Percentiles rank a stretch among this genome's conserved stretches.
phyloP scores from a whole-genome alignment of 2,329 filamentous ascomycete species.

The Zasmidium citrigriseum region DNA sequence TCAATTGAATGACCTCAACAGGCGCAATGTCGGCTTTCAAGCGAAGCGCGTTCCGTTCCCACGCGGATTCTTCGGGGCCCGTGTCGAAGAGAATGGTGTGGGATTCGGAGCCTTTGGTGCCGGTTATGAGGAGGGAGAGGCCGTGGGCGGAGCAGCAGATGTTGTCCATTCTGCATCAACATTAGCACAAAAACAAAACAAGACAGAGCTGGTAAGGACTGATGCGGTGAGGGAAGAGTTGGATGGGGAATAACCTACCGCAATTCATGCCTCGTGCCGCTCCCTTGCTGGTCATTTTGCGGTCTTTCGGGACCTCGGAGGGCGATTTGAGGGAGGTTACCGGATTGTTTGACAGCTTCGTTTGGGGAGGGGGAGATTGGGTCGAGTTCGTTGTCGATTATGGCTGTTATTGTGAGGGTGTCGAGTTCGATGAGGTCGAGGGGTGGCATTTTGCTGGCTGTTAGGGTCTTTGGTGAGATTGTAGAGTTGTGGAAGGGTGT shows the following conservation, averaged over 20 bases:
- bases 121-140: slow-evolving; percentile 32
- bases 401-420: slow-evolving; percentile 27
- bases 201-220: too few relatives aligned
- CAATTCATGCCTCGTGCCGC: too few relatives aligned
- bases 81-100: slow-evolving; percentile 32
- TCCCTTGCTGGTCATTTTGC: too few relatives aligned
- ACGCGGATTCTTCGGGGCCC: slow-evolving; percentile 28
- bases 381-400: slow-evolving; percentile 33
- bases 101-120: slow-evolving; percentile 15
- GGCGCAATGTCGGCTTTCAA: slow-evolving; percentile 21
- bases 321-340: slow-evolving; percentile 26
- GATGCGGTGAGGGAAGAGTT: too few relatives aligned
- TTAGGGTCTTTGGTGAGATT: background rate
- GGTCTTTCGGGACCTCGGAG: slow-evolving; percentile 5
- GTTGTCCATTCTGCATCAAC: slow-evolving; percentile 31
- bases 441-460: slow-evolving; percentile 18
- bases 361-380: slow-evolving; percentile 29
- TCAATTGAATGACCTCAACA: slow-evolving; percentile 28
- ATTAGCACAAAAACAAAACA: too few relatives aligned
- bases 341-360: slow-evolving; percentile 21
- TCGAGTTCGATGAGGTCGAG: slow-evolving; percentile 26
- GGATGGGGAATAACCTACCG: too few relatives aligned
- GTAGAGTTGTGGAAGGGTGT: background rate
- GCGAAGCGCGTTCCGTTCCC: slow-evolving; percentile 27
- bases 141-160: slow-evolving; percentile 33